These are phyloP conservation scores for Crinitomyces ghanaensis DNA, from an alignment of 805 yeast species.

Conservation along the genomic window DNA sequence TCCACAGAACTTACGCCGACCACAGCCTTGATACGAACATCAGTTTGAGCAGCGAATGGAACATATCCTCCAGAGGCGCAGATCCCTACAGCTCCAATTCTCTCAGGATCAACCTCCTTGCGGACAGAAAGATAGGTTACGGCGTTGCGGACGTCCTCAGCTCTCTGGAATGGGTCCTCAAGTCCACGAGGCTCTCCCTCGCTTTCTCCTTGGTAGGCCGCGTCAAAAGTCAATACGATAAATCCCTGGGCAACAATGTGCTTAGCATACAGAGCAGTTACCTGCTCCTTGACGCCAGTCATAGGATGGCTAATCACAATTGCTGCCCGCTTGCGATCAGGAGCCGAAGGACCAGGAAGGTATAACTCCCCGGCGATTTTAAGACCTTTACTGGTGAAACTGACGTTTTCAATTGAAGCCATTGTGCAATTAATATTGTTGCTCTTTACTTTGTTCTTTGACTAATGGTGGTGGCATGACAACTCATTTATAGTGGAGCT, in stretches of 20 bases:
- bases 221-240: not conserved
- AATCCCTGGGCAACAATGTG: not conserved
- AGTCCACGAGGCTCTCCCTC: slow-evolving; percentile 1
- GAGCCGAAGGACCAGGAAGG: not conserved
- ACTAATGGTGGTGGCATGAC: too few relatives aligned
- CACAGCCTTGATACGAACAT: too few relatives aligned
- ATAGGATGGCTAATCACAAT: too few relatives aligned
- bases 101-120: slow-evolving; percentile 1
- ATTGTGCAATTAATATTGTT: not conserved
- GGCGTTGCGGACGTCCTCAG: not conserved
- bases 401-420: not conserved
- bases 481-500: too few relatives aligned
- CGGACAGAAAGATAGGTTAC: not conserved
- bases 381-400: not conserved
- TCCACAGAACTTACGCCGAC: too few relatives aligned
- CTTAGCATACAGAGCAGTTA: not conserved
- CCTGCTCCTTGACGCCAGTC: not conserved
- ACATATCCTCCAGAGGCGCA: too few relatives aligned
- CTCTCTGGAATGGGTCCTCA: slow-evolving; percentile 1
- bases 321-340: not conserved
- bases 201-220: not conserved
- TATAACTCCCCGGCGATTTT: not conserved
- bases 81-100: too few relatives aligned
- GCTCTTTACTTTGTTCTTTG: too few relatives aligned
- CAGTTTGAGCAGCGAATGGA: too few relatives aligned